phyloP scores from a whole-genome alignment of 1,139 yeast species.

The Yamadazyma songkhlaensis region DNA sequence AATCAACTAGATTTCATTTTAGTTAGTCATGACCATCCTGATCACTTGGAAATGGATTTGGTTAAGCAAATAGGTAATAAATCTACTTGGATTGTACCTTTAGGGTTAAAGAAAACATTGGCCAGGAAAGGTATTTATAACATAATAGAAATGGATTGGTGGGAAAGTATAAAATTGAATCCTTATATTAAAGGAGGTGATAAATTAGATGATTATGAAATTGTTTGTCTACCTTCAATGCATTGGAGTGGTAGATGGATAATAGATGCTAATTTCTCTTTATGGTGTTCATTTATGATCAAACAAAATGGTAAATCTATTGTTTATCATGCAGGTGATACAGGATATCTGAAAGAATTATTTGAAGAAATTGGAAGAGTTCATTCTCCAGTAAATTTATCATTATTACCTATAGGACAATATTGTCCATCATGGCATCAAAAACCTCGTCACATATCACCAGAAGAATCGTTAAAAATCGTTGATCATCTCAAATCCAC shows the following conservation, averaged over 20 bases:
- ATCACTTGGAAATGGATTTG: slow-evolving; percentile 73
- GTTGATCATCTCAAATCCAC: slow-evolving; percentile 60
- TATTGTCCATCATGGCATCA: slow-evolving; percentile 96
- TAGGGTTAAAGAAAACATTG: slow-evolving; percentile 65
- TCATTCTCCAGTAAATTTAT: slow-evolving; percentile 64
- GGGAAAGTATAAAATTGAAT: slow-evolving; percentile 63
- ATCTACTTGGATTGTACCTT: slow-evolving; percentile 81
- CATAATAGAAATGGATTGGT: slow-evolving; percentile 83
- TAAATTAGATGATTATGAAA: slow-evolving; percentile 57
- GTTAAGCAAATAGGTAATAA: slow-evolving; percentile 56
- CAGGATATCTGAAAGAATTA: slow-evolving; percentile 77
- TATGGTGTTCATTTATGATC: slow-evolving; percentile 86
- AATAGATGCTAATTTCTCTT: slow-evolving; percentile 70
- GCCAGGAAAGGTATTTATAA: slow-evolving; percentile 54
- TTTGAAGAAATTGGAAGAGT: slow-evolving; percentile 61
- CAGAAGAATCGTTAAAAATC: slow-evolving; percentile 69
- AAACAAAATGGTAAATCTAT: slow-evolving; percentile 65
- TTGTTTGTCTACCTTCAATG: slow-evolving; percentile 93
- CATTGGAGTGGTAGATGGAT: slow-evolving; percentile 92
- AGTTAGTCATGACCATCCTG: slow-evolving; percentile 95
- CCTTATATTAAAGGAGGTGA: slow-evolving; percentile 18
- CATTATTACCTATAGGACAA: slow-evolving; percentile 89
- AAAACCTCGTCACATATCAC: slow-evolving; percentile 82
- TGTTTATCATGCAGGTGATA: slow-evolving; percentile 90
- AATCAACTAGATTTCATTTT: slow-evolving; percentile 62